Base-by-base conservation (phyloP, 768 basidiomycete genomes). In the Pulveroboletus frians region DNA sequence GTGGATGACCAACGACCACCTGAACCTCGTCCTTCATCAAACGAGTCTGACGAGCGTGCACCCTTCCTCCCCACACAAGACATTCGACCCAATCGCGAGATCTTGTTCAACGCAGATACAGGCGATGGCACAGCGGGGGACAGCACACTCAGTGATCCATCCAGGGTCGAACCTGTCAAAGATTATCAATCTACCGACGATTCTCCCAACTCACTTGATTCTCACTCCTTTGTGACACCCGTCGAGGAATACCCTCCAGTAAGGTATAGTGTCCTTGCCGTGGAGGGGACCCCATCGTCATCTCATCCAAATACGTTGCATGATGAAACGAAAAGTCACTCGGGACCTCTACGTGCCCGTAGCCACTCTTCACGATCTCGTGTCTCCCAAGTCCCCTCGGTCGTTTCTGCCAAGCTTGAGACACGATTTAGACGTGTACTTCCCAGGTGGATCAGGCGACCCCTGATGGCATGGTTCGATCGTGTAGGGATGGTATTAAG, bases 401-500 rank as follows among this genome's bases (percentile, higher is more conserved):
- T 75, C 5, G 40, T 49, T 2, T 63, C 63, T 3, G 71, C 74
- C 54, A 75, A 56, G 36, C 61, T 78, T 53, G 65, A 71, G 52
- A 71, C 56, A 40, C 65, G 54, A 18, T 57, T 78, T 20, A 76
- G 73, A 35, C 65, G 73, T 39, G 47, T 62, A 9, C 65, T 85
- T 14, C 84, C 84, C 9, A 67, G 75, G 39, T 77, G 74, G 73
- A 55, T 86, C 34, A 71, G 76, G 39, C 73, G 71, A 29, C 84
- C 88, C 1, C 42, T 86, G n/a, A 69, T 71, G 49, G 85, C 80
- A 15, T 92, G 86, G 84, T 66, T 79, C 54, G 78, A 79, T 51
- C 76, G 87, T 11, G 70, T 93, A 18, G 69, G 69, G 56, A 77
- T 84, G 75, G 83, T 94, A 18, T 71, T 94, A 15, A 68, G 76